phyloP scores from a whole-genome alignment of 306 rosid genomes.

The Geum urbanum region DNA sequence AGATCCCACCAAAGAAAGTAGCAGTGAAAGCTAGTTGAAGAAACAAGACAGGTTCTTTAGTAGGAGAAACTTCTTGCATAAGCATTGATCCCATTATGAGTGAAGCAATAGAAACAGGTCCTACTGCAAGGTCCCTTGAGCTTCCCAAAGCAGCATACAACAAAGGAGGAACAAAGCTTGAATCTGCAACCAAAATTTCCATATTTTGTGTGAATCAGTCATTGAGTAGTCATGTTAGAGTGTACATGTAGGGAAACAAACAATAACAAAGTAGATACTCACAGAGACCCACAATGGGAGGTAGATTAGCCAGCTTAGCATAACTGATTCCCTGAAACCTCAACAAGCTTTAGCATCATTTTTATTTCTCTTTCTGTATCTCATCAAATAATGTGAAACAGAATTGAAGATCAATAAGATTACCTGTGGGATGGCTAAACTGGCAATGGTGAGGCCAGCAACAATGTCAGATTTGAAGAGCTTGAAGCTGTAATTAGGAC shows the following conservation, averaged over 20 bases:
- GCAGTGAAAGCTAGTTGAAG: conserved; percentile 82
- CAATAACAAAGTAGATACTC: conserved; percentile 28
- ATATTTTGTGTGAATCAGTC: background rate
- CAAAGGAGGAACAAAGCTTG: conserved; percentile 96
- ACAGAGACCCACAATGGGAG: conserved; percentile 96
- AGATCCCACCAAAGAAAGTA: conserved; percentile 80
- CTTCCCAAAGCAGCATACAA: conserved; percentile 92
- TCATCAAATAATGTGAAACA: background rate
- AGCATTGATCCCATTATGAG: conserved; percentile 88
- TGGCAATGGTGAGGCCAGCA: conserved; percentile 96
- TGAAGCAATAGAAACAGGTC: conserved; percentile 97
- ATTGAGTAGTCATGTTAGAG: too few species aligned
- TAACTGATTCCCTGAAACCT: conserved; percentile 77
- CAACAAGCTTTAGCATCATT: too few species aligned
- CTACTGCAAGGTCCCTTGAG: conserved; percentile 91
- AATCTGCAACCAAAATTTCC: conserved; percentile 40
- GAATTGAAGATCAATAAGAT: background rate
- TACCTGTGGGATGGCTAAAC: conserved; percentile 97
- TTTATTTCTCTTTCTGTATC: too few species aligned
- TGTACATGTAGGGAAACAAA: background rate
- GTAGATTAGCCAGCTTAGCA: conserved; percentile 87
- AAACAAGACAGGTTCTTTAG: conserved; percentile 54
- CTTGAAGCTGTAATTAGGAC: conserved; percentile 56
- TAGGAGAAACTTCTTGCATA: conserved; percentile 73
- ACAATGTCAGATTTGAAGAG: conserved; percentile 85